Evolutionary conservation across 1,284 basidiomycete genomes (phyloP), one percentile per base, ranked within the genome.

Genomic region (Fomitopsis betulina): DNA sequence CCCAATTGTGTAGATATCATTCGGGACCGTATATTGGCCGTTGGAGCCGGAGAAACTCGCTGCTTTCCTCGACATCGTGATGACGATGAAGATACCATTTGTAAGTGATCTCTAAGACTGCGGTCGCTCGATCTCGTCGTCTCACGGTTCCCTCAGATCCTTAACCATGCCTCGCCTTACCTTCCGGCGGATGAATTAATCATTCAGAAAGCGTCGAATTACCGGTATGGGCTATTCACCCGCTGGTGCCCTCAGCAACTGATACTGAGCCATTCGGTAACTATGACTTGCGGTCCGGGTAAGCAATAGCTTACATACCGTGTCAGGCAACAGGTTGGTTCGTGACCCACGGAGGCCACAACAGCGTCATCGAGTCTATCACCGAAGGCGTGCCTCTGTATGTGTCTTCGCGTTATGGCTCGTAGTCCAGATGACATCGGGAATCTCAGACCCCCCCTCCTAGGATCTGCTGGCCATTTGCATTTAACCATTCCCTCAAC

Each of bases 391-490:
- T 67, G 0, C 65, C 65, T 0, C 59, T 60, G 64, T 63, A 52
- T 19, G 58, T 43, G 9, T 39, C 42, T 15, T 47, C 25, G n/a
- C 33, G 25, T 6, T 23, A 47, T 43, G 13, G 23, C 19, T 12
- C 32, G 15, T 27, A n/a, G 17, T 50, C 8, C 15, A 10, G 30
- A 37, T 32, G 32, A 21, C 7, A 33, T 9, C 25, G 30, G 49
- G 15, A 15, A 40, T 2, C 39, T 42, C 39, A 21, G 8, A 19
- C 19, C 15, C 33, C 23, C 19, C 5, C 5, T 19, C 17, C 15
- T 40, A 68, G 67, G 62, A 67, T 68, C 17, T 64, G 61, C 35
- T 67, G 65, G 66, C 65, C 66, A 2, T 62, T 65, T 50, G 57
- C 54, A n/a, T 62, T 59, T 5, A 66, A 68, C 53, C 66, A 68